Base-by-base conservation (phyloP, 352 stramenopile species). In the Phytopythium sindhum region DNA sequence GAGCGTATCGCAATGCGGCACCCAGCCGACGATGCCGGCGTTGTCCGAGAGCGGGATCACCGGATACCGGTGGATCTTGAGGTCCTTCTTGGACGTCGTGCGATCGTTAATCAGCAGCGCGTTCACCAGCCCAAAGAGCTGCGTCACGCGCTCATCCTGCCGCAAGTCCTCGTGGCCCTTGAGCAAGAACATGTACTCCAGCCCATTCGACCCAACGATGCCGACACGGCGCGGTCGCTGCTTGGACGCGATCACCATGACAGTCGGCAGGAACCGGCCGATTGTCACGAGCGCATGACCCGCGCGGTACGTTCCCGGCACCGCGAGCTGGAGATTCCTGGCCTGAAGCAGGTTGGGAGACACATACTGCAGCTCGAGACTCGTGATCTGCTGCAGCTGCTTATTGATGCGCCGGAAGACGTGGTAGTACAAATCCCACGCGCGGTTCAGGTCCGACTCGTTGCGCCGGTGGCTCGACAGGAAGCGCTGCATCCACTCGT, bases 81-180 rank as follows among this genome's bases (percentile, higher is more conserved):
- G 73, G 65, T 99, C 97, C 63, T 98, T 97, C 69, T 98, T 98
- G 33, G 93, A 96, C 15, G 97, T 99, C 44, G 92, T 86, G 21
- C 93, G 74, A 64, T 99, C 97, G 68, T 98, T 97, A 59, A 97
- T 96, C 41, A 99, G 71, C 57, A 99, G 80, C 17, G 96, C 96
- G 80, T 99, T 99, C 48, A 99, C 97, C n/a, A 99, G 84, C 4
- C 97, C 97, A 76, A 99, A 99, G 0, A 99, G 75, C 74, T 99
- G 98, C 86, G 99, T 99, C 42, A 99, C 97, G 26, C 97, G 86
- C 75, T 99, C 98, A 70, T 99, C 98, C 78, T 99, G 97, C 23
- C 98, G 80, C 53, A 99, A 73, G 84, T 99, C 98, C 77, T 99
- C 98, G 70, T 99, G 96, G 19, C 97, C 98, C 78, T 99, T 99